Base-by-base conservation (phyloP, 306 rosid genomes). In the Trichosanthes cucumerina region DNA sequence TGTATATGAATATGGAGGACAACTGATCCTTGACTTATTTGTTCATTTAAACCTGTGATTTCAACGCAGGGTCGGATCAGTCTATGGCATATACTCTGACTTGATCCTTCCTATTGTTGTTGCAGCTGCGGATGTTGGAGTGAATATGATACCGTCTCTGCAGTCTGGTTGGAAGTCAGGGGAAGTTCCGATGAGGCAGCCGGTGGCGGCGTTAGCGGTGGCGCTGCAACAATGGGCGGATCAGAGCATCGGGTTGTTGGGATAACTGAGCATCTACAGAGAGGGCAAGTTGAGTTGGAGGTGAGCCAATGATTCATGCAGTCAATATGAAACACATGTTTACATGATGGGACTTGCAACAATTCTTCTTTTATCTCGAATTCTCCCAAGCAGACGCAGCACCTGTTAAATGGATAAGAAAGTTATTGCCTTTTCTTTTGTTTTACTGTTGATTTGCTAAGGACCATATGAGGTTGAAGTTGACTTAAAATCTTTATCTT, bases 311-410 rank as follows among this genome's bases (percentile, higher is more conserved):
- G 89, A 71, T 85, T 82, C 73, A 93, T 93, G 85, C 98, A 93
- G 7, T 86, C 92, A 23, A 78, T 70, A 76, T 93, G 98, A 83
- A 93, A 93, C 78, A 93, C 88, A 77, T 93, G 98, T 77, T 85
- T 89, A 90, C 98, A 93, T 41, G 81, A 77, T 34, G 87, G 90
- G 23, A 93, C 89, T 81, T 91, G 93, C 28, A 89, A 75, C 70
- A 93, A 64, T 81, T 93, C 96, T 83, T 93, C 96, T 79, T 88
- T 88, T 78, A 86, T 46, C 87, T 91, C 89, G 74, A 88, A 93
- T 38, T 93, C 96, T 78, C 95, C 95, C 60, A 93, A 80, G 86
- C 98, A 91, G 33, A 93, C 95, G 76, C 93, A 93, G 33, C 98
- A 93, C 79, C 98, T 91, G 93, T 33, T 2, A 31, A 65, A 26